Evolutionary conservation across 2,329 filamentous ascomycete species (phyloP).

Genomic region (Periconia sp.): DNA sequence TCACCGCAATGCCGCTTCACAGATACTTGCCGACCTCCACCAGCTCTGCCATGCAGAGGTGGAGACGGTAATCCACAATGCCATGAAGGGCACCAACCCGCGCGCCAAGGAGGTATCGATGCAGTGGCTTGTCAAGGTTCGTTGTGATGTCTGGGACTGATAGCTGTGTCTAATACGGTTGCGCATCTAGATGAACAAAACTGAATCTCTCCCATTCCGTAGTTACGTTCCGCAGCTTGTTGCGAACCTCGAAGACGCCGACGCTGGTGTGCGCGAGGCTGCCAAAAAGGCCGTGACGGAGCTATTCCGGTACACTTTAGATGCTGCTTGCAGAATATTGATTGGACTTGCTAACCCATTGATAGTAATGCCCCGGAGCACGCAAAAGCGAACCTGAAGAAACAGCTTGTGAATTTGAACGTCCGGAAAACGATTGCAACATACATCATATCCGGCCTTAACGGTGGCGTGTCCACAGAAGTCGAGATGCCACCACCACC

Average conservation of each 20-base stretch:
- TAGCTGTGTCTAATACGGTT: slow-evolving; percentile 16
- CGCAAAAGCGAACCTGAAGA: slow-evolving; percentile 88
- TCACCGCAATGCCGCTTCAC: slow-evolving; percentile 74
- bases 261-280: slow-evolving; percentile 82
- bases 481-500: slow-evolving; percentile 35
- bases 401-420: slow-evolving; percentile 81
- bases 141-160: slow-evolving; percentile 6
- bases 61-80: slow-evolving; percentile 77
- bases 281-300: slow-evolving; percentile 86
- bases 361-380: slow-evolving; percentile 74
- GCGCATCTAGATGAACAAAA: slow-evolving; percentile 73
- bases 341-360: slow-evolving; percentile 19
- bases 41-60: slow-evolving; percentile 72
- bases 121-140: slow-evolving; percentile 81
- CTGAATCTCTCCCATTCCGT: slow-evolving; percentile 80
- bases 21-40: slow-evolving; percentile 80
- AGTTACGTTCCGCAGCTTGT: slow-evolving; percentile 83
- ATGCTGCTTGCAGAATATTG: not conserved
- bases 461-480: slow-evolving; percentile 61
- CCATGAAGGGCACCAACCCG: slow-evolving; percentile 79
- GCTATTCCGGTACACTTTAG: slow-evolving; percentile 71
- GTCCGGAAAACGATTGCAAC: slow-evolving; percentile 86
- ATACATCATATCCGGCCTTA: slow-evolving; percentile 79
- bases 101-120: slow-evolving; percentile 85
- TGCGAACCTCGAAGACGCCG: slow-evolving; percentile 86